phyloP scores from a whole-genome alignment of 345 rosid genomes.

The Camelina hispida region DNA sequence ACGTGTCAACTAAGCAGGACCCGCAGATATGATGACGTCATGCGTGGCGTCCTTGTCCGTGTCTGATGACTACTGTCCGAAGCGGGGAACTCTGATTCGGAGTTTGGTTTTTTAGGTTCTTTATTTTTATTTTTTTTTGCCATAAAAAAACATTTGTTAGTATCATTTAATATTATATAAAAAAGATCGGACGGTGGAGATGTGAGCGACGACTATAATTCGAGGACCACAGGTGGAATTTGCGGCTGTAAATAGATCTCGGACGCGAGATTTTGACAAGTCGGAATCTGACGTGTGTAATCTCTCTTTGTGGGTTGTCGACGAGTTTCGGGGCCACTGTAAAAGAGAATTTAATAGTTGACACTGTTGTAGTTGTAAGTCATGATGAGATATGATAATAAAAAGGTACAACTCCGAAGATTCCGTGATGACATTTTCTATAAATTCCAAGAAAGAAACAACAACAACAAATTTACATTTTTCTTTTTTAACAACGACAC shows the following conservation, averaged over 20 bases:
- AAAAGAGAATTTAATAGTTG: slow-evolving; percentile 32
- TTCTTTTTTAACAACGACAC: no score
- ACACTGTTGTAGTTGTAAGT: slow-evolving; percentile 27
- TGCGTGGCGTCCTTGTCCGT: slow-evolving; percentile 26
- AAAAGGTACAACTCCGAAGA: slow-evolving; percentile 18
- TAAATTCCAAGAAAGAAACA: slow-evolving; percentile 23
- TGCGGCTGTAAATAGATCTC: slow-evolving; percentile 55
- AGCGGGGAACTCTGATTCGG: slow-evolving; percentile 28
- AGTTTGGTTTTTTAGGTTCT: slow-evolving; percentile 1
- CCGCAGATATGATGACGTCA: slow-evolving; percentile 28
- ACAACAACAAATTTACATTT: background rate
- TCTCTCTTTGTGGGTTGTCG: slow-evolving; percentile 22
- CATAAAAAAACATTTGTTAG: slow-evolving; percentile 9
- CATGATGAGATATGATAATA: slow-evolving; percentile 15
- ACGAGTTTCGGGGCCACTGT: slow-evolving; percentile 1
- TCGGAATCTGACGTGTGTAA: slow-evolving; percentile 31
- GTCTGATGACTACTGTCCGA: slow-evolving; percentile 34
- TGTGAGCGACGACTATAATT: slow-evolving; percentile 32
- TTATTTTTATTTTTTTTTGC: background rate
- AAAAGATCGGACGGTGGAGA: slow-evolving; percentile 31
- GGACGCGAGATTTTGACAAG: slow-evolving; percentile 32
- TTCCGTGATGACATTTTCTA: slow-evolving; percentile 31
- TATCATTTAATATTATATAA: background rate
- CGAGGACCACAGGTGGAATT: slow-evolving; percentile 39
- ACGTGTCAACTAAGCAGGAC: slow-evolving; percentile 21